Evolutionary conservation across 768 basidiomycete genomes (phyloP).

Genomic region (Tephrocybe rancida): DNA sequence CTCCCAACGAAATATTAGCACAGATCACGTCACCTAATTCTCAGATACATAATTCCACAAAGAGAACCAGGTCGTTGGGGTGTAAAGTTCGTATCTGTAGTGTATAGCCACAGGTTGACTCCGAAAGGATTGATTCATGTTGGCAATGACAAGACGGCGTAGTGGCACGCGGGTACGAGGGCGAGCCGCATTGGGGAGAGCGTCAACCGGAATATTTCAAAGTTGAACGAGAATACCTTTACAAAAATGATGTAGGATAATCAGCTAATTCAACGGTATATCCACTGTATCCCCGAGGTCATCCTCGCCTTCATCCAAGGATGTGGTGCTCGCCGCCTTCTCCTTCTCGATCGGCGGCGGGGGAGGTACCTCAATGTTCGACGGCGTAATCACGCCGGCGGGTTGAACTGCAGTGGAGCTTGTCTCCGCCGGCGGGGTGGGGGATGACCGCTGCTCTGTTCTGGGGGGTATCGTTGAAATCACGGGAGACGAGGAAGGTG

Average conservation of each 20-base stretch:
- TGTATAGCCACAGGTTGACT: too few relatives aligned
- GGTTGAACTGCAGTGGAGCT: constrained; percentile 12
- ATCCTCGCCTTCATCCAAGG: constrained; percentile 61
- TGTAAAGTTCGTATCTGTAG: too few relatives aligned
- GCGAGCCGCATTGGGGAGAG: too few relatives aligned
- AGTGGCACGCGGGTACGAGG: too few relatives aligned
- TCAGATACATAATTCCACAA: too few relatives aligned
- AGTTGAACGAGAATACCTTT: too few relatives aligned
- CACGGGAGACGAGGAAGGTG: constrained; percentile 34
- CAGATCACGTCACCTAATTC: too few relatives aligned
- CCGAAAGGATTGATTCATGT: too few relatives aligned
- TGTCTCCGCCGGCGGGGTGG: constrained; percentile 27
- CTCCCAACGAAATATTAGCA: too few relatives aligned
- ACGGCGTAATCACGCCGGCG: constrained; percentile 51
- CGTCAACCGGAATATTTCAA: too few relatives aligned
- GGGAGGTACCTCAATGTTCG: constrained; percentile 75
- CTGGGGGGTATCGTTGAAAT: constrained; percentile 20
- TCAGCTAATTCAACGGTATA: constrained; percentile 54
- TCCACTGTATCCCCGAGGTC: constrained; percentile 83
- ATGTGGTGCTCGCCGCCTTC: constrained; percentile 32
- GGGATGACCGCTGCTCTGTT: constrained; percentile 23
- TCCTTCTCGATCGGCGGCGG: constrained; percentile 83
- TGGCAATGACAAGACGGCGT: too few relatives aligned
- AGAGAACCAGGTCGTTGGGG: too few relatives aligned
- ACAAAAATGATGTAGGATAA: background rate